phyloP scores from a whole-genome alignment of 1,284 basidiomycete species.

The Athelia psychrophila region DNA sequence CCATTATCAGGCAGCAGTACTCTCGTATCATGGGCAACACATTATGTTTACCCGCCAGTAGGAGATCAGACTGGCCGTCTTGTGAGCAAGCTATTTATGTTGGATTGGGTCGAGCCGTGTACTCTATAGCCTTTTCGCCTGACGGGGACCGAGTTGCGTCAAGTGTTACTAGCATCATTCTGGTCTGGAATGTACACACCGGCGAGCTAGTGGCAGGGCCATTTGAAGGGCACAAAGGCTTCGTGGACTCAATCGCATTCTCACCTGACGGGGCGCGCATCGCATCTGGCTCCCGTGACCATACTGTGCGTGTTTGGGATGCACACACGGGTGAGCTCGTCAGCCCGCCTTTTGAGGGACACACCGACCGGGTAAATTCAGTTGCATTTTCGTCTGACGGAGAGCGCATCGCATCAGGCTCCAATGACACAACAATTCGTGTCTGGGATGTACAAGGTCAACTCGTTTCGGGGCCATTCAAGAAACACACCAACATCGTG shows the following conservation, averaged over 20 bases:
- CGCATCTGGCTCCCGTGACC: neutral
- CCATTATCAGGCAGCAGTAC: too few species aligned
- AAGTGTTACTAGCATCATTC: slow-evolving; percentile 1
- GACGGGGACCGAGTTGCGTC: neutral
- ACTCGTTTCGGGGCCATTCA: neutral
- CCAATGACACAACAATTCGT: neutral
- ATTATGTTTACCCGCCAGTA: too few species aligned
- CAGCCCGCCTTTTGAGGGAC: neutral
- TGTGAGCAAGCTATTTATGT: too few species aligned
- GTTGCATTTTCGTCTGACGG: neutral
- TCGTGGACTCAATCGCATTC: neutral
- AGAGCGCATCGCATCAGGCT: neutral
- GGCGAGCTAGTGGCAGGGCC: neutral
- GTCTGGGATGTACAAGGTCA: neutral
- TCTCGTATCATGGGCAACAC: too few species aligned
- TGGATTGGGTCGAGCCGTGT: too few species aligned
- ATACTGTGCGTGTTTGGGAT: neutral
- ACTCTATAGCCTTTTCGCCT: neutral
- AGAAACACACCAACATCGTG: neutral
- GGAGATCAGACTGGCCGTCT: too few species aligned
- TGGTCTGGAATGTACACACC: slow-evolving; percentile 4
- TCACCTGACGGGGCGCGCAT: neutral
- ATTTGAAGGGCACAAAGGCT: neutral
- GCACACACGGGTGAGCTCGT: neutral
- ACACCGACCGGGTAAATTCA: neutral